Evolutionary conservation across 257 asterid genomes (phyloP), one percentile per base, ranked within the genome.

Genomic region (Voacanga thouarsii): DNA sequence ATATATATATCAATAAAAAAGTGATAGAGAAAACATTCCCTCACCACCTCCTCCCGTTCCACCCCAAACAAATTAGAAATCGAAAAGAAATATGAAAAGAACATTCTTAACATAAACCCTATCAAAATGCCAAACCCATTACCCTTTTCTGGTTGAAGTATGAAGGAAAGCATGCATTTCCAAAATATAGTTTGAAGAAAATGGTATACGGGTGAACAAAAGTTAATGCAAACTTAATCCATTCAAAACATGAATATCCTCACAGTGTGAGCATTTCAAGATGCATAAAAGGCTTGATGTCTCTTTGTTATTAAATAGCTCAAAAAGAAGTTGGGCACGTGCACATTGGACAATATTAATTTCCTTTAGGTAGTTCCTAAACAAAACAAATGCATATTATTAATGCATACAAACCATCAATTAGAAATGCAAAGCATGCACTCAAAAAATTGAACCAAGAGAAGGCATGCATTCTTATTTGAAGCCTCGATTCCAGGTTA

Each of bases 311-410:
- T 77, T 82, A 77, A 85, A 97, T 50, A 85, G 90, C 81, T 88
- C 89, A n/a, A 79, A 85, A 90, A 85, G 97, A 94, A 84, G 86
- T 86, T 87, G 72, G 90, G 86, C 99, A 94, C 72, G 96, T 87
- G 85, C 99, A 94, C 72, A 90, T 94, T 23, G 92, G 90, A 78
- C 99, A 94, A 76, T 91, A 94, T 97, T 97, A 94, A 77, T 88
- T 88, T 85, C 99, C 99, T 85, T 92, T 97, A 57, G 97, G 99
- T 74, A 94, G 87, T 76, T 92, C 97, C 99, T 94, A 90, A 63
- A 72, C 55, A 81, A 74, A 75, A 79, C 77, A 59, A 71, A 76
- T 24, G 23, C 74, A 76, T 21, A 71, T 60, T 16, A 63, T 75
- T 68, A 77, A 69, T 80, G 33, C 24, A 43, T 37, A 75, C 23